A percentile compares a stretch with the other conserved stretches of the same genome.
Evolutionary conservation across 73 alveolate species (phyloP).

Genomic region (Tetrahymena borealis): DNA sequence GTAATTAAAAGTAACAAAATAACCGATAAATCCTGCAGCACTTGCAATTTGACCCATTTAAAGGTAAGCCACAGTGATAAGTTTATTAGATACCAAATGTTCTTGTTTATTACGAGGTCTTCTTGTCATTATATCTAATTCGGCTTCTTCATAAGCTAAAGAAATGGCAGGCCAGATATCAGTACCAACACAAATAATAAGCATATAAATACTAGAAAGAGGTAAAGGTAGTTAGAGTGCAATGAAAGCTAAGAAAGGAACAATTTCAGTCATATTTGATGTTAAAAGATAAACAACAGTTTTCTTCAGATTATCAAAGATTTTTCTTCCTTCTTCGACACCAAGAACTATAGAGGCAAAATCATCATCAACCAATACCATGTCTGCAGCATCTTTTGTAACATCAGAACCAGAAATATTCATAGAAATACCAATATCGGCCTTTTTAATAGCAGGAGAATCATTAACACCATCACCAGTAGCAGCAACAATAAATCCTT

Average conservation of each 20-base stretch:
- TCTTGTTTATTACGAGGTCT: slow-evolving; percentile 88
- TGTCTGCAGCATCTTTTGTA: slow-evolving; percentile 99
- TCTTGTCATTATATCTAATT: slow-evolving; percentile 83
- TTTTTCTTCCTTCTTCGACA: slow-evolving; percentile 94
- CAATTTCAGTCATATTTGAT: slow-evolving; percentile 80
- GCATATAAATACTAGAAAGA: slow-evolving; percentile 69
- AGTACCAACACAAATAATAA: slow-evolving; percentile 83
- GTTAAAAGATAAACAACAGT: slow-evolving; percentile 71
- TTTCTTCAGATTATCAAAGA: slow-evolving; percentile 86
- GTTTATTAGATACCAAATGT: slow-evolving; percentile 70
- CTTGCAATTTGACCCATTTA: slow-evolving; percentile 66
- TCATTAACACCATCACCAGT: slow-evolving; percentile 95
- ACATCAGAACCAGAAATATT: slow-evolving; percentile 97
- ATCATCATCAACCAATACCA: slow-evolving; percentile 93
- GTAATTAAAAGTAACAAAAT: slow-evolving; percentile 74
- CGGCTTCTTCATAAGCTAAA: slow-evolving; percentile 90
- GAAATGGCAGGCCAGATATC: slow-evolving; percentile 89
- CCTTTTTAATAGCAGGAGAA: slow-evolving; percentile 91
- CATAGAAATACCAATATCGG: slow-evolving; percentile 92
- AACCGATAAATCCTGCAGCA: slow-evolving; percentile 73
- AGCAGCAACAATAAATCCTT: slow-evolving; percentile 85
- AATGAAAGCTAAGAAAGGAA: slow-evolving; percentile 74
- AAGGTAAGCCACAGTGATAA: slow-evolving; percentile 66
- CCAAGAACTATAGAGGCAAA: slow-evolving; percentile 95
- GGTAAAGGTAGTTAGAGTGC: slow-evolving; percentile 77